Evolutionary conservation across 148 eudicot genomes (phyloP).

Genomic region (Fagopyrum tataricum): DNA sequence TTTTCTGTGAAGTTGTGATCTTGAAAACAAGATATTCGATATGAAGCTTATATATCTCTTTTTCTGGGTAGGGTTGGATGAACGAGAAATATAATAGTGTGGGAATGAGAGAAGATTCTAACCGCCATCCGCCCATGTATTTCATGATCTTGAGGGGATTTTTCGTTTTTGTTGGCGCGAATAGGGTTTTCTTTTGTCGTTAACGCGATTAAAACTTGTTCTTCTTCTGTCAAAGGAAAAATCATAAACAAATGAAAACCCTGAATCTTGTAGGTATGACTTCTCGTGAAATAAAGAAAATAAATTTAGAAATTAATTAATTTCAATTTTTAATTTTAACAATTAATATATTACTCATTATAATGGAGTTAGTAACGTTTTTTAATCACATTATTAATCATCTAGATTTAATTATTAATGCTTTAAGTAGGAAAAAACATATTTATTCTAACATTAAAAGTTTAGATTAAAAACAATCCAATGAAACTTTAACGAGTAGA

Average conservation of each 20-base stretch:
- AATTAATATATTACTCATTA: no score
- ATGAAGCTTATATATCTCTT: not conserved
- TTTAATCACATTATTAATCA: not conserved
- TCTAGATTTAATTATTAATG: not conserved
- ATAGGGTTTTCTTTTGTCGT: constrained; percentile 9
- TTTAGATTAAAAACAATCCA: no score
- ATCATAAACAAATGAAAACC: not conserved
- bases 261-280: not conserved
- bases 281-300: no score
- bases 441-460: not conserved
- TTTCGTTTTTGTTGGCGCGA: constrained; percentile 7
- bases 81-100: not conserved
- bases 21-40: not conserved
- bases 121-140: constrained; percentile 6
- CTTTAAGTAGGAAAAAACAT: no score
- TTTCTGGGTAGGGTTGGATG: not conserved
- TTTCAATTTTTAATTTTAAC: not conserved
- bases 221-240: not conserved
- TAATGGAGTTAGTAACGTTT: constrained; percentile 7
- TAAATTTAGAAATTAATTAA: not conserved
- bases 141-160: not conserved
- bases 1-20: not conserved
- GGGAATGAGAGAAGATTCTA: not conserved
- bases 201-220: not conserved
- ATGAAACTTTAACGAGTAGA: no score